Evolutionary conservation across 2,329 filamentous ascomycete species (phyloP), one percentile per base, ranked within the genome.

Genomic region (Colletotrichum somersetense): DNA sequence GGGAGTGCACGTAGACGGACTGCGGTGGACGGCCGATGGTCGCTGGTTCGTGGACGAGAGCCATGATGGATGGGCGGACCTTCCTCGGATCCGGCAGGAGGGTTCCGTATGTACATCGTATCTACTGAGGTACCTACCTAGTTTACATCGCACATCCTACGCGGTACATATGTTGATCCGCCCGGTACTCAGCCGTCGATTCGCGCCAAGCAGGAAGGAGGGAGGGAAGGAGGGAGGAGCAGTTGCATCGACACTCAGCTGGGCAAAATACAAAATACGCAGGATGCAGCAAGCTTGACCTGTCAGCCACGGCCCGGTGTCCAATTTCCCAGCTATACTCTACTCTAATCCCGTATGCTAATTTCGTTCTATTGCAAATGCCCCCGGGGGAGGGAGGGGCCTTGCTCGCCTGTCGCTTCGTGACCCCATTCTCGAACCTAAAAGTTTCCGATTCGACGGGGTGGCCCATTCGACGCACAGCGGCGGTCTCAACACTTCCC

Each of bases 51-150:
- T 30, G 30, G 30, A 4, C 30, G 30, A 30, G 30, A 30, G 30
- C 30, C 30, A 30, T 14, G 58, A 57, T 42, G 69, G 69, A 58
- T 64, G 56, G 35, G 35, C 35, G 35, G 35, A 38, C 35, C 35
- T 38, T 38, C 35, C 35, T 38, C 35, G 11, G 35, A 38, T 38
- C 10, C 35, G 8, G 35, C 35, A 30, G 30, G 30, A 30, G 30
- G 30, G 30, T 3, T 30, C 30, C 30, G 30, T 30, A 30, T 30
- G 30, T 30, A 30, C 30, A 30, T 30, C 30, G 30, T 30, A 26
- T 26, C 26, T 26, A 26, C 26, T 3, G 3, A 26, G 26, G 26
- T 30, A 30, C 30, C 30, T 30, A 30, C 30, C 30, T 30, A 30
- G 30, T 30, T 30, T 35, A 35, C 35, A 35, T 35, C 35, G 35